Evolutionary conservation across 805 yeast species (phyloP).

Genomic region (Wilhelminamyces savonicus): DNA sequence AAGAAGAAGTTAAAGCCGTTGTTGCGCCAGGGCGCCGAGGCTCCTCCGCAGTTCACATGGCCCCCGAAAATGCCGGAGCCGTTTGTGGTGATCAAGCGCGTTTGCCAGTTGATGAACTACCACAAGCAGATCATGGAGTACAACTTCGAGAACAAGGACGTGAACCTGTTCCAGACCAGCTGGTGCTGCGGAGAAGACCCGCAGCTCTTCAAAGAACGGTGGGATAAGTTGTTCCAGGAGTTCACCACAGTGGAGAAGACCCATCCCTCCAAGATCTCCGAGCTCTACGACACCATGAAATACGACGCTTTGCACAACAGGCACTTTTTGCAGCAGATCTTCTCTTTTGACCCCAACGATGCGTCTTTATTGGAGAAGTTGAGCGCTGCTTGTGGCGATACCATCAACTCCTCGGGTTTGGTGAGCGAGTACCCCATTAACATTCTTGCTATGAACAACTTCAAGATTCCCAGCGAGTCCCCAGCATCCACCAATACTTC

Average conservation of each 20-base stretch:
- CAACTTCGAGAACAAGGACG: constrained; percentile 66
- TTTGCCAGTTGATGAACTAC: constrained; percentile 91
- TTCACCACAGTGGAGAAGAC: constrained; percentile 90
- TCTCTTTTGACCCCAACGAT: constrained; percentile 52
- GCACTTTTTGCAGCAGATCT: constrained; percentile 76
- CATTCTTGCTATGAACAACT: constrained; percentile 68
- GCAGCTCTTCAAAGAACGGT: constrained; percentile 79
- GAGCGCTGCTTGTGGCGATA: constrained; percentile 37
- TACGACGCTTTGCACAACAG: constrained; percentile 96
- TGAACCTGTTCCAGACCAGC: constrained; percentile 57
- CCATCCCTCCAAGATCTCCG: constrained; percentile 95
- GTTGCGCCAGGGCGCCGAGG: constrained; percentile 90
- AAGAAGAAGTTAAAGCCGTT: constrained; percentile 93
- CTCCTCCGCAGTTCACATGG: constrained; percentile 98
- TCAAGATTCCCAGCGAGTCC: constrained; percentile 47
- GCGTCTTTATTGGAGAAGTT: constrained; percentile 26
- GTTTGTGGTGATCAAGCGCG: constrained; percentile 85
- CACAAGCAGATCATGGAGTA: constrained; percentile 79
- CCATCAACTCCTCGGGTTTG: constrained; percentile 44
- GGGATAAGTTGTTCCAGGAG: constrained; percentile 95
- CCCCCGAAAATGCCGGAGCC: constrained; percentile 99
- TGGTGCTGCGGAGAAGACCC: constrained; percentile 99
- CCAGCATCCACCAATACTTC: constrained; percentile 13
- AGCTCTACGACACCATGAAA: constrained; percentile 96
- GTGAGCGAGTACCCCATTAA: constrained; percentile 72